phyloP scores from a whole-genome alignment of 2,329 filamentous ascomycete genomes.

The Hypoxylon sp. region DNA sequence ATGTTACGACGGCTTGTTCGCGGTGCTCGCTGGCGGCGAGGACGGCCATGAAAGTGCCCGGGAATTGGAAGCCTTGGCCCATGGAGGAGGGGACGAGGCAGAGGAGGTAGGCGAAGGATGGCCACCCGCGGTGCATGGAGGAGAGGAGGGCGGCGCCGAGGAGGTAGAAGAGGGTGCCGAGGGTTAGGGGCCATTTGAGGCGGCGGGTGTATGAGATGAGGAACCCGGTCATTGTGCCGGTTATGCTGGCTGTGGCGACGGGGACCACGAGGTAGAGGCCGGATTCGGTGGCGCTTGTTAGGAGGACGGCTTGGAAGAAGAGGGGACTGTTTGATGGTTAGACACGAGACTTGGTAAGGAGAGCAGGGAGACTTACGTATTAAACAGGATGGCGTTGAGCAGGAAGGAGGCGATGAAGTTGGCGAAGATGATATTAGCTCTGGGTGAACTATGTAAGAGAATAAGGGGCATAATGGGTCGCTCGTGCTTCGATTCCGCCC shows the following conservation, averaged over 20 bases:
- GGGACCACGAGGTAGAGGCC: conserved; percentile 79
- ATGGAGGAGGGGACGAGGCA: conserved; percentile 69
- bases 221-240: conserved; percentile 71
- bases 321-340: conserved; percentile 66
- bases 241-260: conserved; percentile 66
- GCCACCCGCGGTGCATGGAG: conserved; percentile 64
- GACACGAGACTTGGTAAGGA: not conserved
- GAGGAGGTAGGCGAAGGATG: conserved; percentile 66
- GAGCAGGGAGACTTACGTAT: conserved; percentile 59
- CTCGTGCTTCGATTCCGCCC: conserved; percentile 62
- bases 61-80: conserved; percentile 75
- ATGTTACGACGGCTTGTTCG: conserved; percentile 77
- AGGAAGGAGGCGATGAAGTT: conserved; percentile 67
- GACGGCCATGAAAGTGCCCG: conserved; percentile 72
- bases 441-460: conserved; percentile 64
- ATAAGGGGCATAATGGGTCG: conserved; percentile 72
- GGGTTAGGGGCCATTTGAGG: conserved; percentile 70
- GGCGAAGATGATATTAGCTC: conserved; percentile 69
- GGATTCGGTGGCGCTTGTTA: conserved; percentile 76
- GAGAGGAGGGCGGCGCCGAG: conserved; percentile 65
- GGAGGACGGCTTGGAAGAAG: conserved; percentile 81
- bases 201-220: conserved; percentile 70
- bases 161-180: conserved; percentile 64
- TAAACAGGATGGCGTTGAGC: conserved; percentile 70
- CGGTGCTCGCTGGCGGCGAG: conserved; percentile 70